Conservation (phyloP, 2,329 filamentous ascomycete species). For the Fusarium circinatum region DNA sequence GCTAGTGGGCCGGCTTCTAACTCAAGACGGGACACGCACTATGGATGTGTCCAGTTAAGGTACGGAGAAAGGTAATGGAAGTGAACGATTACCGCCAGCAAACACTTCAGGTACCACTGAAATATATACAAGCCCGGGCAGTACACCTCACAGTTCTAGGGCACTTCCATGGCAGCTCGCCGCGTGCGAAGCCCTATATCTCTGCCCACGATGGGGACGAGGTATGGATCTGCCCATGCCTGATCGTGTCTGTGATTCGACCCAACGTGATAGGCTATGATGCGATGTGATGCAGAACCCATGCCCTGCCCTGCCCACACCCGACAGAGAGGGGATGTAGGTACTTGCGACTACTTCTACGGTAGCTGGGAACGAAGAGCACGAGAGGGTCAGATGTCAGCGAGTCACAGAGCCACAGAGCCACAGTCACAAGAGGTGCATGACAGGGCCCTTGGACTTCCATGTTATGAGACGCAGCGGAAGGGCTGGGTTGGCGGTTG, state of each 20-base stretch:
- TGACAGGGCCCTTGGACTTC: slow-evolving; percentile 14
- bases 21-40: slow-evolving; percentile 7
- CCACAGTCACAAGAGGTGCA: slow-evolving; percentile 37
- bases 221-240: background rate
- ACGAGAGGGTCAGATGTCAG: slow-evolving; percentile 36
- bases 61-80: background rate
- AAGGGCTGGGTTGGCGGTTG: slow-evolving; percentile 26
- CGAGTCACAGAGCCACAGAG: slow-evolving; percentile 39
- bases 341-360: slow-evolving; percentile 8
- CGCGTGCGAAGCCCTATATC: slow-evolving; percentile 1
- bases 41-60: background rate
- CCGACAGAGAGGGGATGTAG: slow-evolving; percentile 3
- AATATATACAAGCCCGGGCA: slow-evolving; percentile 1
- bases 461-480: slow-evolving; percentile 24
- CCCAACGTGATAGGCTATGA: slow-evolving; percentile 24
- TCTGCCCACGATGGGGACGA: background rate
- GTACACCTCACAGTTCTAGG: slow-evolving; percentile 23
- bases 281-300: slow-evolving; percentile 27
- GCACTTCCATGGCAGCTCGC: background rate
- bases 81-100: slow-evolving; percentile 1
- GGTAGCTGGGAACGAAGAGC: slow-evolving; percentile 10
- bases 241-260: slow-evolving; percentile 1
- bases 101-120: slow-evolving; percentile 11
- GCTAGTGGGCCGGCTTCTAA: slow-evolving; percentile 31
- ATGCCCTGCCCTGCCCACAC: slow-evolving; percentile 13